These are phyloP conservation scores for Pseudotsuga menziesii DNA, from an alignment of 75 land plant genomes.

Conservation along the genomic window DNA sequence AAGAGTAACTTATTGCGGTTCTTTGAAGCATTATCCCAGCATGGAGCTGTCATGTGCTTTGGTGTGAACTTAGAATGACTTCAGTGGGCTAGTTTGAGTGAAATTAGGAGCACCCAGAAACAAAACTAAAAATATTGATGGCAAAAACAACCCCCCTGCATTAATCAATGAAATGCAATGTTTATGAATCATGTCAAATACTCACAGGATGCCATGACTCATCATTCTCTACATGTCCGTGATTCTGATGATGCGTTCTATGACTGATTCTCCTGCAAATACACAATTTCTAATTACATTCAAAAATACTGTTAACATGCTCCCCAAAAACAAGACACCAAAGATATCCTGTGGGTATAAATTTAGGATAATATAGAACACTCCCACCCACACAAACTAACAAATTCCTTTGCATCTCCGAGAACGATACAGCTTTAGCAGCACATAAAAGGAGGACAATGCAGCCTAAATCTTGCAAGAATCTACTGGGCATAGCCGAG, in stretches of 20 bases:
- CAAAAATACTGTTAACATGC: too few relatives aligned
- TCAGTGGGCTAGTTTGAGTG: not conserved
- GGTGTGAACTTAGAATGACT: not conserved
- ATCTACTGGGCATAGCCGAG: too few relatives aligned
- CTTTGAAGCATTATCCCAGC: not conserved
- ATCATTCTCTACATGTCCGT: slow-evolving; percentile 87
- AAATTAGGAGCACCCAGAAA: not conserved
- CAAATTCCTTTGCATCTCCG: too few relatives aligned
- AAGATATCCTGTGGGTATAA: too few relatives aligned
- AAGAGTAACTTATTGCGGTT: not conserved
- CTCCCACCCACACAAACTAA: too few relatives aligned
- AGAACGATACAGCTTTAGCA: too few relatives aligned
- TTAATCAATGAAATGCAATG: not conserved
- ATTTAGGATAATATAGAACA: too few relatives aligned
- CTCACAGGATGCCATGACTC: slow-evolving; percentile 95
- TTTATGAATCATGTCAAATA: not conserved
- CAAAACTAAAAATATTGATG: not conserved
- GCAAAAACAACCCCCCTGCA: not conserved
- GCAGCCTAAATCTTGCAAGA: too few relatives aligned
- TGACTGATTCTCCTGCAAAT: slow-evolving; percentile 89
- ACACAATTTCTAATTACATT: too few relatives aligned
- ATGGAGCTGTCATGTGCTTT: not conserved
- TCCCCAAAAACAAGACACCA: too few relatives aligned
- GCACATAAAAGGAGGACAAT: too few relatives aligned
- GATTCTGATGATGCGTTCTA: slow-evolving; percentile 95